Base-by-base conservation (phyloP, 306 rosid species). In the Rosa persica region DNA sequence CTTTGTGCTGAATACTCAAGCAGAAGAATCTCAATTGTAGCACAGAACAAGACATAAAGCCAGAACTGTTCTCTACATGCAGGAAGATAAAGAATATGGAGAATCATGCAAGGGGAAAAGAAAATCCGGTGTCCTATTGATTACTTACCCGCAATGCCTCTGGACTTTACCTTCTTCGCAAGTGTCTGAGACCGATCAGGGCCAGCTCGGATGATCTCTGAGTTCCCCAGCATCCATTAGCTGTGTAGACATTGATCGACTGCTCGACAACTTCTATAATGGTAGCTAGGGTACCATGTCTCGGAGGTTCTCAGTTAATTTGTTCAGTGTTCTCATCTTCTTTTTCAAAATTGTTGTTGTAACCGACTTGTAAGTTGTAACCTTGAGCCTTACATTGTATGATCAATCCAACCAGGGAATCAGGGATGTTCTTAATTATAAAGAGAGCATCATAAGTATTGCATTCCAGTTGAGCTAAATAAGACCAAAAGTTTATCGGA, bases 1-100 rank as follows among this genome's bases (percentile, higher is more conserved):
- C 74, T 86, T 82, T 73, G 82, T 73, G 78, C 57, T 69, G 66
- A 69, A 80, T 17, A 13, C 76, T 67, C 78, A 76, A 70, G 70
- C 72, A 30, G 36, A 30, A 30, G 36, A 30, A 30, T 30, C 36
- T 30, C 36, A 30, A 30, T 2, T 30, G 36, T 30, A 30, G 36
- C 36, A 30, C 36, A 30, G 36, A 23, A 49, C 36, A 2, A 12
- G 6, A n/a, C 46, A n/a, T 9, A 55, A 67, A 3, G 11, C 44
- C 16, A 43, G 19, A 67, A 67, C 4, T 17, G 51, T 4, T 67
- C 40, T 40, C 34, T 5, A n/a, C 19, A 42, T 39, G 15, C 46
- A 43, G 8, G 15, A 61, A 42, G 19, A 38, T 23, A 4, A 36
- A 8, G 8, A 43, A 51, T 22, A 39, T 49, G 48, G 75, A 79